phyloP scores from a whole-genome alignment of 2,329 filamentous ascomycete genomes.

The Penicillium sp. region DNA sequence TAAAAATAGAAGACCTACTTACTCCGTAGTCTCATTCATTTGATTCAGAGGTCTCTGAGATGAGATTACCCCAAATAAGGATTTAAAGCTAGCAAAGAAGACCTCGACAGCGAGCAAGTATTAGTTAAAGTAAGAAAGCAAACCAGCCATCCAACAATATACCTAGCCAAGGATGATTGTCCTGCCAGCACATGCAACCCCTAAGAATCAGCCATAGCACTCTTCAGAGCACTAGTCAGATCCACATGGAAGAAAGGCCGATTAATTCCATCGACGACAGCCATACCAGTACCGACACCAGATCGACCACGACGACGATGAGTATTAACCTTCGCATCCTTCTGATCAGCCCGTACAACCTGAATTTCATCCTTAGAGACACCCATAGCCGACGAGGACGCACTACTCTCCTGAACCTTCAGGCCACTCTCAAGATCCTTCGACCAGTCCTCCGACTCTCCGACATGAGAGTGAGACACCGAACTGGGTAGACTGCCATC shows the following conservation, averaged over 20 bases:
- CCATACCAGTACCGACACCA: constrained; percentile 61
- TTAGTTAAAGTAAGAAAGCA: background rate
- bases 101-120: background rate
- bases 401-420: background rate
- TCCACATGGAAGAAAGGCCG: constrained; percentile 88
- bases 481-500: background rate
- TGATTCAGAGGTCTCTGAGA: background rate
- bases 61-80: background rate
- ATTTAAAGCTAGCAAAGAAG: background rate
- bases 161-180: background rate
- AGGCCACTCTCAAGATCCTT: background rate
- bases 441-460: background rate
- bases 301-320: background rate
- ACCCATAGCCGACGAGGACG: background rate
- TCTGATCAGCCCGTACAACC: background rate
- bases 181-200: too few relatives aligned
- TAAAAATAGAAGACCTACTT: background rate
- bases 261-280: constrained; percentile 74
- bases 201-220: constrained; percentile 66
- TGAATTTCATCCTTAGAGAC: background rate
- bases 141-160: background rate
- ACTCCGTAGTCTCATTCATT: background rate
- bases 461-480: background rate
- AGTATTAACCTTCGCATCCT: background rate
- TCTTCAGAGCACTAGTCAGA: constrained; percentile 78